These are phyloP conservation scores for Trichoderma koningiopsis DNA, from an alignment of 2,329 filamentous ascomycete species.

Conservation along the genomic window DNA sequence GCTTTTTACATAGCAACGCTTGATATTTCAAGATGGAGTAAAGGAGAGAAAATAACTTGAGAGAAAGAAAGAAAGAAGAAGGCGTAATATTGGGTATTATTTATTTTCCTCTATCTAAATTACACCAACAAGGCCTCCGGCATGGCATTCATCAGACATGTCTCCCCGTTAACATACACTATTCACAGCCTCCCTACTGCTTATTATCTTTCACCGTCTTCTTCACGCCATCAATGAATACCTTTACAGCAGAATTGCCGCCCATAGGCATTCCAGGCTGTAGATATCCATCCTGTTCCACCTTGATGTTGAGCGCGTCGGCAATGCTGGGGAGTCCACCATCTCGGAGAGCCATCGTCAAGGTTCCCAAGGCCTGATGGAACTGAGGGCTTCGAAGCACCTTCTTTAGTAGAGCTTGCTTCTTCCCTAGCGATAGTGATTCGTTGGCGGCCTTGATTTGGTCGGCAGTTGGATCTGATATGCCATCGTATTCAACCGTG, in stretches of 20 bases:
- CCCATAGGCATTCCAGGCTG: constrained; percentile 80
- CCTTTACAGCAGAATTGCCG: constrained; percentile 84
- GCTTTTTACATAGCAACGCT: not conserved
- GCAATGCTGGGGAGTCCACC: constrained; percentile 88
- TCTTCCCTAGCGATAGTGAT: constrained; percentile 72
- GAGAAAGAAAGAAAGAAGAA: not conserved
- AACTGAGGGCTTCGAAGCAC: constrained; percentile 91
- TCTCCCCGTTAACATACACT: not conserved
- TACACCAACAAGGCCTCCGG: not conserved
- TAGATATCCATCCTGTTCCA: constrained; percentile 83
- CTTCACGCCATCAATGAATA: constrained; percentile 88
- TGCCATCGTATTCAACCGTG: constrained; percentile 53
- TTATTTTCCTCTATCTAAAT: not conserved
- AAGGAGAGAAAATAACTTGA: not conserved
- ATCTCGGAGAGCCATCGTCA: constrained; percentile 86
- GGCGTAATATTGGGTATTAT: not conserved
- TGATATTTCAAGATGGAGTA: not conserved
- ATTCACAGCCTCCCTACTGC: constrained; percentile 25
- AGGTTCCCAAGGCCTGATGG: constrained; percentile 77
- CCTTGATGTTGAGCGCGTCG: constrained; percentile 77
- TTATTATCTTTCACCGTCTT: constrained; percentile 67
- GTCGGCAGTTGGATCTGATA: constrained; percentile 67
- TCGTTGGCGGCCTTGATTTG: constrained; percentile 72
- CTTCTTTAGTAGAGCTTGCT: constrained; percentile 76
- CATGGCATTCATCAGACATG: not conserved